A percentile compares a stretch with the other conserved stretches of the same genome.
Evolutionary conservation across 805 yeast species (phyloP).

Genomic region (Candida xyloterini): DNA sequence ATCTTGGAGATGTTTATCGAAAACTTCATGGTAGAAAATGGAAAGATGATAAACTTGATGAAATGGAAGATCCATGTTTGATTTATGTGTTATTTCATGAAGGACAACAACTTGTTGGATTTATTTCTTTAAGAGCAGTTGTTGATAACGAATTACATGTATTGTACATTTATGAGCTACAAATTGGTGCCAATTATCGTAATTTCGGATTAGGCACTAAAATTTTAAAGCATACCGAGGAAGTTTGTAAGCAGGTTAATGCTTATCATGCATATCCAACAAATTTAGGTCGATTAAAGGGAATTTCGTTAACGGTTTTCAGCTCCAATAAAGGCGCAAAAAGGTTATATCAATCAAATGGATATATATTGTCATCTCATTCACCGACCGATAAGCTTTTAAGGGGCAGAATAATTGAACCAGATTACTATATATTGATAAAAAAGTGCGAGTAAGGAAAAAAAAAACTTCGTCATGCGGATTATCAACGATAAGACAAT

Average conservation of each 20-base stretch:
- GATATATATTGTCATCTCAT: conserved; percentile 37
- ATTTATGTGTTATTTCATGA: conserved; percentile 37
- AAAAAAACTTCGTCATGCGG: conserved; percentile 29
- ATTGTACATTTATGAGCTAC: conserved; percentile 58
- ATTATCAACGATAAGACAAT: conserved; percentile 34
- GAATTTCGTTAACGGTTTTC: conserved; percentile 50
- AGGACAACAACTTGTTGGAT: conserved; percentile 33
- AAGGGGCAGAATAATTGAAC: conserved; percentile 41
- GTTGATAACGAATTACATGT: conserved; percentile 38
- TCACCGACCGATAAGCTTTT: conserved; percentile 44
- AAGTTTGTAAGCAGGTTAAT: conserved; percentile 24
- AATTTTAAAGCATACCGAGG: conserved; percentile 38
- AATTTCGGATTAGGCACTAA: conserved; percentile 37
- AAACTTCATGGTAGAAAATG: conserved; percentile 37
- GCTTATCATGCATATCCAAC: conserved; percentile 1
- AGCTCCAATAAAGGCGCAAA: conserved; percentile 41
- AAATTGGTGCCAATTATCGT: conserved; percentile 38
- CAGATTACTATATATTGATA: conserved; percentile 41
- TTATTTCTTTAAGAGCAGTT: conserved; percentile 46
- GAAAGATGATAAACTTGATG: conserved; percentile 41
- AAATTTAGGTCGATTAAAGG: conserved; percentile 19
- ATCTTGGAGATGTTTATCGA: conserved; percentile 26
- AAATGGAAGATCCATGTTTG: conserved; percentile 47
- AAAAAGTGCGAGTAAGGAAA: conserved; percentile 3
- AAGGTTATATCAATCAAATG: conserved; percentile 41